Evolutionary conservation across 2,329 filamentous ascomycete species (phyloP).

Genomic region (Aureobasidium sp.): DNA sequence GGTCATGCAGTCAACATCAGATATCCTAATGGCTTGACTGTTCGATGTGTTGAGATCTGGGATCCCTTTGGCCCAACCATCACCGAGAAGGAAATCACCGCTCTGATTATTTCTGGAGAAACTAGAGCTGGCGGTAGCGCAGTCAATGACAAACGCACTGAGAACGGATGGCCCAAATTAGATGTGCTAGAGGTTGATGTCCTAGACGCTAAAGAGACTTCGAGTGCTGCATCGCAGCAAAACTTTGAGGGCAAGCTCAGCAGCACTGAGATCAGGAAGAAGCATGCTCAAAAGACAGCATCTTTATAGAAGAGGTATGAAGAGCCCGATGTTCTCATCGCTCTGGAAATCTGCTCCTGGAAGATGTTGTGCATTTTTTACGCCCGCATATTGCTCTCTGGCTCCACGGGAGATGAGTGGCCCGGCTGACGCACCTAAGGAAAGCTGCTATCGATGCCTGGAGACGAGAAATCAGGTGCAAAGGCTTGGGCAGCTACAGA

Average conservation of each 20-base stretch:
- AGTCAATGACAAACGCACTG: constrained; percentile 73
- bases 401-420: no score
- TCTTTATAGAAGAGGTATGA: neutral
- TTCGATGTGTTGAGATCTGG: constrained; percentile 77
- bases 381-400: no score
- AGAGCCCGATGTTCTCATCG: neutral
- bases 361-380: no score
- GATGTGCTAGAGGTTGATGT: constrained; percentile 87
- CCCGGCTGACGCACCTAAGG: no score
- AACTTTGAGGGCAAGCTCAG: constrained; percentile 80
- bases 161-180: constrained; percentile 67
- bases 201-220: constrained; percentile 55
- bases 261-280: constrained; percentile 65
- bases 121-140: constrained; percentile 74
- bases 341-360: no score
- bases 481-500: no score
- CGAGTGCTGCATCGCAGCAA: constrained; percentile 25
- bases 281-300: constrained; percentile 13
- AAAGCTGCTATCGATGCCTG: no score
- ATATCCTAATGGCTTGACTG: constrained; percentile 54
- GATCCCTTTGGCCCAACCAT: constrained; percentile 89
- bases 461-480: no score
- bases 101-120: constrained; percentile 79
- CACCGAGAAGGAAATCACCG: constrained; percentile 67
- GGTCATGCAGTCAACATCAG: constrained; percentile 47